phyloP scores from a whole-genome alignment of 768 basidiomycete species.

The Macrolepiota fuliginosa region DNA sequence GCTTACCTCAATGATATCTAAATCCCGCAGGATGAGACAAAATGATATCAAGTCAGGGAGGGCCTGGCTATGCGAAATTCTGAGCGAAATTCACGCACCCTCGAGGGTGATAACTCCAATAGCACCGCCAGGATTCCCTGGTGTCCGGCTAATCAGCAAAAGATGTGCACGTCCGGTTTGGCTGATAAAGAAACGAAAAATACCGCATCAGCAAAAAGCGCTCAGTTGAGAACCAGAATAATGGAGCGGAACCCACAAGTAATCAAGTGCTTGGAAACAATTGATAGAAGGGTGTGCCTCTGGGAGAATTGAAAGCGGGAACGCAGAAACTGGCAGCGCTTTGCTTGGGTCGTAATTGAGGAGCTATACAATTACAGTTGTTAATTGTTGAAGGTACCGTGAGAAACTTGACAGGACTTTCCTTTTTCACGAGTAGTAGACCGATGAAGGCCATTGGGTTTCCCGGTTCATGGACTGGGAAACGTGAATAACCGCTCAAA shows the following conservation, averaged over 20 bases:
- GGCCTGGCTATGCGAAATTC: not conserved
- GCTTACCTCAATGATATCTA: constrained; percentile 73
- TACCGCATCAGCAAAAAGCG: not conserved
- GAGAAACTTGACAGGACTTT: constrained; percentile 21
- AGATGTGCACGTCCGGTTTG: constrained; percentile 96
- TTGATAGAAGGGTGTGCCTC: constrained; percentile 88
- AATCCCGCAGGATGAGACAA: not conserved
- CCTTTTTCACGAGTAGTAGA: constrained; percentile 81
- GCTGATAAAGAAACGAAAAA: constrained; percentile 33
- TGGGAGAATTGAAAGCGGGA: constrained; percentile 80
- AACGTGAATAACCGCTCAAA: constrained; percentile 86
- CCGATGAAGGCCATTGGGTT: constrained; percentile 74
- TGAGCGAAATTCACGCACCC: constrained; percentile 38
- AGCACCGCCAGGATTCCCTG: constrained; percentile 79
- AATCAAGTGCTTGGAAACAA: constrained; percentile 93
- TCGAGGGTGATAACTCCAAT: constrained; percentile 91
- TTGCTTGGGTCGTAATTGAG: constrained; percentile 87
- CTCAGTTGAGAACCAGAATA: not conserved
- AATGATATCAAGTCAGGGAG: not conserved
- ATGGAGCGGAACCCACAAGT: constrained; percentile 54
- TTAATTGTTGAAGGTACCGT: not conserved
- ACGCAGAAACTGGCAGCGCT: constrained; percentile 67
- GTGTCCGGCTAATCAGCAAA: constrained; percentile 79
- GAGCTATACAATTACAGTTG: constrained; percentile 44
- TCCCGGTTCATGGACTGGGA: constrained; percentile 80